A percentile compares a stretch with the other conserved stretches of the same genome.
Evolutionary conservation across 306 rosid species (phyloP).

Genomic region (Arachis stenosperma): DNA sequence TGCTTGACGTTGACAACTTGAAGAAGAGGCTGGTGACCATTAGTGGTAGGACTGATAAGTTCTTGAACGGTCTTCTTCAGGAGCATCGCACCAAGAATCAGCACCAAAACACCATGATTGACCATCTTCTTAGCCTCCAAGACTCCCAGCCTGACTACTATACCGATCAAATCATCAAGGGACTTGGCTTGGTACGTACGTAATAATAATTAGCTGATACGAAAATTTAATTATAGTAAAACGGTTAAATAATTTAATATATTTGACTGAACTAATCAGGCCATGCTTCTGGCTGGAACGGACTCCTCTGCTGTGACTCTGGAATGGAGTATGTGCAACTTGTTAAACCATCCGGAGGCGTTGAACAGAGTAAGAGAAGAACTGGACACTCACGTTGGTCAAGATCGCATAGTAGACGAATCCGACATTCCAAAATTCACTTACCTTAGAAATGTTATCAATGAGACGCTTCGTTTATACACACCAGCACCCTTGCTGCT

Average conservation of each 20-base stretch:
- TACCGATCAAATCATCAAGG: conserved; percentile 58
- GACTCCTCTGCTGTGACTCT: conserved; percentile 54
- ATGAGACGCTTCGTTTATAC: conserved; percentile 50
- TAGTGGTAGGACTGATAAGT: conserved; percentile 30
- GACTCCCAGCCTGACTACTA: conserved; percentile 41
- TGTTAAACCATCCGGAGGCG: conserved; percentile 46
- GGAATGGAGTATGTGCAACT: conserved; percentile 42
- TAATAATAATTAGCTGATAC: no score
- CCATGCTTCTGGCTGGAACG: conserved; percentile 48
- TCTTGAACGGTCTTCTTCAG: conserved; percentile 46
- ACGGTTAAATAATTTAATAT: no score
- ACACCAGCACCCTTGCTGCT: conserved; percentile 49
- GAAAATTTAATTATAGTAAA: no score
- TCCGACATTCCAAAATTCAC: conserved; percentile 47
- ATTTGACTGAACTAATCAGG: conserved; percentile 17
- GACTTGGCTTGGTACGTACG: conserved; percentile 39
- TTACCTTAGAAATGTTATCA: conserved; percentile 50
- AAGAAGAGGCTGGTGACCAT: conserved; percentile 35
- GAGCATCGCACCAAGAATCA: conserved; percentile 37
- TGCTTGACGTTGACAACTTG: conserved; percentile 34
- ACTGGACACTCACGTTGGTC: conserved; percentile 41
- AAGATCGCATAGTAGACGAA: conserved; percentile 48
- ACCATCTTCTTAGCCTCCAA: conserved; percentile 51
- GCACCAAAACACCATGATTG: conserved; percentile 46
- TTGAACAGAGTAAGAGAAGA: conserved; percentile 48